A percentile compares a stretch with the other conserved stretches of the same genome.
These are phyloP conservation scores for Colletotrichum cuscutae DNA, from an alignment of 2,329 filamentous ascomycete genomes.

Conservation along the genomic window DNA sequence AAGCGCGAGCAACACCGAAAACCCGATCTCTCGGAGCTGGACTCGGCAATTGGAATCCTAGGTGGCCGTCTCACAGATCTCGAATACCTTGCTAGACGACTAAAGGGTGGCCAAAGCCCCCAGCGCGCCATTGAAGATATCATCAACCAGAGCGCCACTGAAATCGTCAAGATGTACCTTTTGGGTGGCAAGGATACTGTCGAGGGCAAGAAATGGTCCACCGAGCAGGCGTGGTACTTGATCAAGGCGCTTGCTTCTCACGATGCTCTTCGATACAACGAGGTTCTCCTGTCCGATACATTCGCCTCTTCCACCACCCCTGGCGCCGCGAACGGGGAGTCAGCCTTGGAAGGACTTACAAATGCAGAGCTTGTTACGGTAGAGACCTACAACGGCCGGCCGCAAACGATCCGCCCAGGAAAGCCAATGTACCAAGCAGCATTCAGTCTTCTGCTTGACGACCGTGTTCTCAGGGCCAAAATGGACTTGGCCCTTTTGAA, in stretches of 20 bases:
- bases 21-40: slow-evolving; percentile 74
- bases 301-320: slow-evolving; percentile 70
- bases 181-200: slow-evolving; percentile 64
- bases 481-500: slow-evolving; percentile 78
- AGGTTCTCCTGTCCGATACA: slow-evolving; percentile 79
- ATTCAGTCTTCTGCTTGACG: slow-evolving; percentile 77
- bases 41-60: slow-evolving; percentile 82
- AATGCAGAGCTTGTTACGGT: slow-evolving; percentile 89
- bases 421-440: slow-evolving; percentile 89
- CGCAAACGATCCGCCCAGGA: slow-evolving; percentile 80
- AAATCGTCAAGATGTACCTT: slow-evolving; percentile 94
- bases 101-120: slow-evolving; percentile 88
- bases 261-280: slow-evolving; percentile 82
- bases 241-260: slow-evolving; percentile 81
- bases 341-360: slow-evolving; percentile 81
- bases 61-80: slow-evolving; percentile 96
- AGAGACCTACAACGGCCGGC: slow-evolving; percentile 77
- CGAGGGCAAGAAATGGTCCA: slow-evolving; percentile 74
- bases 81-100: slow-evolving; percentile 89
- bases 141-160: slow-evolving; percentile 86
- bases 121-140: slow-evolving; percentile 86
- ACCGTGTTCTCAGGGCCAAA: slow-evolving; percentile 77
- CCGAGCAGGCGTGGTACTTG: slow-evolving; percentile 90
- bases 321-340: slow-evolving; percentile 71
- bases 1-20: slow-evolving; percentile 41